Conservation (phyloP, 2,329 filamentous ascomycete species). For the Fusarium buharicum region DNA sequence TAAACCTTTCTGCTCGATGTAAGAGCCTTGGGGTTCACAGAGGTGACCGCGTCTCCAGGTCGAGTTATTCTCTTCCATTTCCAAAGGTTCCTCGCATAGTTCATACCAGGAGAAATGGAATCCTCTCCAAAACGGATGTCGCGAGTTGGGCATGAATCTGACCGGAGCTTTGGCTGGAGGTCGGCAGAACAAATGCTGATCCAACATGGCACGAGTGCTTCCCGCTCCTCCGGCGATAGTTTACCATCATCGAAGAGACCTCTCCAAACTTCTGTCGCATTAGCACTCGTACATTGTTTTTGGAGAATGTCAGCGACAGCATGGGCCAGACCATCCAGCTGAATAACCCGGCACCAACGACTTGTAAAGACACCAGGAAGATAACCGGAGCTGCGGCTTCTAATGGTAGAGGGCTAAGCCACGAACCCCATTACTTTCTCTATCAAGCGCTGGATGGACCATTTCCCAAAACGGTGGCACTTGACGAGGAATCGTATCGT, state of each 20-base stretch:
- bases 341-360: conserved; percentile 1
- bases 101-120: conserved; percentile 13
- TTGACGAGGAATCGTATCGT: background rate
- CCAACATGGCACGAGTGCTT: no score
- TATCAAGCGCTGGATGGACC: background rate
- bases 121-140: background rate
- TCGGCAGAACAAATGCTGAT: conserved; percentile 1
- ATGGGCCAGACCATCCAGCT: background rate
- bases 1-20: conserved; percentile 2
- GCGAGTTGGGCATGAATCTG: background rate
- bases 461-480: background rate
- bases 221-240: background rate
- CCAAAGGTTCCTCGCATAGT: background rate
- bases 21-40: background rate
- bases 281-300: background rate
- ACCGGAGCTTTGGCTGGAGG: background rate
- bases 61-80: background rate
- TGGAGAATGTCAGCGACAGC: background rate
- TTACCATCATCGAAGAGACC: background rate
- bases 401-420: background rate
- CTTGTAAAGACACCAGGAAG: background rate
- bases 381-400: background rate
- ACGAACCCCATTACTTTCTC: conserved; percentile 2
- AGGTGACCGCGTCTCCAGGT: conserved; percentile 5
- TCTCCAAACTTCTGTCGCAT: conserved; percentile 1